Percentiles rank a stretch among this genome's conserved stretches.
These are phyloP conservation scores for Apophysomyces ossiformis DNA, from an alignment of 371 early-diverging fungal genomes.

Conservation along the genomic window DNA sequence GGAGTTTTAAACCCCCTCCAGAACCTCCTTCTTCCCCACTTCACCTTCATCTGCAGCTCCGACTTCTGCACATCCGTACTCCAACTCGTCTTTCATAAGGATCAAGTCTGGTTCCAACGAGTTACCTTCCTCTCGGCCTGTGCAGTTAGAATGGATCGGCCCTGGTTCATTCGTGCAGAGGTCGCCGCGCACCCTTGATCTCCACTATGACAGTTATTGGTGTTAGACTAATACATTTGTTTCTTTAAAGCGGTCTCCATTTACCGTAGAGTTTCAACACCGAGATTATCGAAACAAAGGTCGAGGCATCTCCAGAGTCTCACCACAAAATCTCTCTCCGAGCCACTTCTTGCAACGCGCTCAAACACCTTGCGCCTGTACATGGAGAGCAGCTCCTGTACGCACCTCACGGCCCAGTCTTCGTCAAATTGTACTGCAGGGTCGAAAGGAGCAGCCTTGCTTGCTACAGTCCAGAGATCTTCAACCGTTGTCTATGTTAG, in stretches of 20 bases:
- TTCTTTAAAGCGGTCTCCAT: not conserved
- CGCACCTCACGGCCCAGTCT: not conserved
- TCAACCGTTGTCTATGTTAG: not conserved
- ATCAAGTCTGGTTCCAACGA: slow-evolving; percentile 14
- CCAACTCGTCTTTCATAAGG: not conserved
- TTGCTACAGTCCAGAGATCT: not conserved
- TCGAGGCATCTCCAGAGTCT: slow-evolving; percentile 14
- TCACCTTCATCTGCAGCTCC: slow-evolving; percentile 18
- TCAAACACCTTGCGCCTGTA: not conserved
- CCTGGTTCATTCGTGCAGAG: not conserved
- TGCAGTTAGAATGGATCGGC: not conserved
- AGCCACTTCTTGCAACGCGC: not conserved
- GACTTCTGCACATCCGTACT: slow-evolving; percentile 18
- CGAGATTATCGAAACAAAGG: slow-evolving; percentile 19
- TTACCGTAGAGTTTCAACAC: not conserved
- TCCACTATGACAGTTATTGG: not conserved
- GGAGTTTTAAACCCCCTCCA: slow-evolving; percentile 25
- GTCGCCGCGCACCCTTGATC: not conserved
- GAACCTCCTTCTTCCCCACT: slow-evolving; percentile 20
- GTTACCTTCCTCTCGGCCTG: slow-evolving; percentile 2
- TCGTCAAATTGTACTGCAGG: not conserved
- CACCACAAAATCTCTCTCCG: slow-evolving; percentile 2
- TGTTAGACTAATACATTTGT: slow-evolving; percentile 1
- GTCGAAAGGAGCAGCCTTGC: not conserved
- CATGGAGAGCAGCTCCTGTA: not conserved